Percentiles rank a stretch among this genome's conserved stretches.
phyloP scores from a whole-genome alignment of 2,329 filamentous ascomycete genomes.

The Aspergillus quadrilineatus region DNA sequence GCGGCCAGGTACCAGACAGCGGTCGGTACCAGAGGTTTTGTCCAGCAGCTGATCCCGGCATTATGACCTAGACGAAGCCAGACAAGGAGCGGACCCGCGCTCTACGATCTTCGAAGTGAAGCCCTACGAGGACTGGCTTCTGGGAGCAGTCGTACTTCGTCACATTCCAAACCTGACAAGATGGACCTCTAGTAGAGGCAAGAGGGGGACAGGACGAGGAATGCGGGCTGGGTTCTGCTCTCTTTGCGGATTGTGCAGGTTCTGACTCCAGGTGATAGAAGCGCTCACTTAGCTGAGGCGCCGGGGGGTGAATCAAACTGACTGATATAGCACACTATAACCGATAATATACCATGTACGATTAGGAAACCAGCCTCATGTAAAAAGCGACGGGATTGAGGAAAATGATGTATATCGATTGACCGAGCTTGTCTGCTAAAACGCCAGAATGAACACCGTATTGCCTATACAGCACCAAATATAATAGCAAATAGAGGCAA shows the following conservation, averaged over 20 bases:
- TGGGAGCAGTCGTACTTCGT: conserved; percentile 25
- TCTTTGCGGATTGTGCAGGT: neutral
- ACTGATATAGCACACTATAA: neutral
- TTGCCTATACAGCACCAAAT: conserved; percentile 19
- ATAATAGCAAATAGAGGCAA: neutral
- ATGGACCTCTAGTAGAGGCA: conserved; percentile 11
- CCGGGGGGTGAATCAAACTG: neutral
- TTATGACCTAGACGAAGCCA: conserved; percentile 9
- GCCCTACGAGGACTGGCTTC: conserved; percentile 31
- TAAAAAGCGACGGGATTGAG: neutral
- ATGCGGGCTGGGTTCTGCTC: conserved; percentile 28
- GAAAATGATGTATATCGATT: conserved; percentile 18
- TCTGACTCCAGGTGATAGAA: conserved; percentile 29
- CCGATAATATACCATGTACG: neutral
- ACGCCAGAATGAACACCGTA: conserved; percentile 27
- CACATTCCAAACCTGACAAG: neutral
- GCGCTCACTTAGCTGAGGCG: conserved; percentile 29
- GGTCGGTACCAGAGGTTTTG: conserved; percentile 24
- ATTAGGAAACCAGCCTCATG: neutral
- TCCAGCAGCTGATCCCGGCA: conserved; percentile 33
- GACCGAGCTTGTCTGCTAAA: conserved; percentile 27
- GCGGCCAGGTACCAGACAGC: conserved; percentile 24
- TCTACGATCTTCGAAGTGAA: conserved; percentile 26
- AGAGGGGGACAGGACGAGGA: conserved; percentile 22
- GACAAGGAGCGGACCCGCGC: conserved; percentile 20